These are phyloP conservation scores for Aspergillus fructus DNA, from an alignment of 2,329 filamentous ascomycete genomes.

Conservation along the genomic window DNA sequence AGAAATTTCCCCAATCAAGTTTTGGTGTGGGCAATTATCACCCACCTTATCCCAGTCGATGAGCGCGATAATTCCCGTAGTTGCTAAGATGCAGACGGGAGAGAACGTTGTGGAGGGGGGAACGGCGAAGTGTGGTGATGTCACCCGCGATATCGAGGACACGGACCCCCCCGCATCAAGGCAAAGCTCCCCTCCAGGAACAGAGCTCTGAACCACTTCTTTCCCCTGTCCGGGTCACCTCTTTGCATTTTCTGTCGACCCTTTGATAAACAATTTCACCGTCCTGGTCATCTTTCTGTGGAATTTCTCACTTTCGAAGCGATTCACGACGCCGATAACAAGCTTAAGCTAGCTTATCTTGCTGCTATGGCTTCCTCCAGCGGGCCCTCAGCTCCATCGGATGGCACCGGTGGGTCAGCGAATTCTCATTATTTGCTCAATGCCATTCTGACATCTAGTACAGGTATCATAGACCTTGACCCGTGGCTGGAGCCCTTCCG, in stretches of 20 bases:
- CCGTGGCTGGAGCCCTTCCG: conserved; percentile 86
- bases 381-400: conserved; percentile 13
- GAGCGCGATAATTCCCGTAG: not conserved
- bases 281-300: not conserved
- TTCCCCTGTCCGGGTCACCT: not conserved
- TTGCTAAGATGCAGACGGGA: not conserved
- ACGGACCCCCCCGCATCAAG: conserved; percentile 3
- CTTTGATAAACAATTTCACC: not conserved
- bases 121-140: conserved; percentile 7
- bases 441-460: conserved; percentile 5
- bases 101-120: not conserved
- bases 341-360: conserved; percentile 4
- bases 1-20: not conserved
- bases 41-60: not conserved
- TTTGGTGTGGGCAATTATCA: not conserved
- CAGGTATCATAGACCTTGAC: conserved; percentile 84
- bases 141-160: conserved; percentile 10
- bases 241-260: not conserved
- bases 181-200: not conserved
- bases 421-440: not conserved
- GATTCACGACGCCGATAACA: not conserved
- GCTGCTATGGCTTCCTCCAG: conserved; percentile 21
- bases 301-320: not conserved
- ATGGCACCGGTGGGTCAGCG: conserved; percentile 31
- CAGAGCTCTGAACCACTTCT: conserved; percentile 7